Evolutionary conservation across 768 basidiomycete species (phyloP).

Genomic region (Kwoniella pini): DNA sequence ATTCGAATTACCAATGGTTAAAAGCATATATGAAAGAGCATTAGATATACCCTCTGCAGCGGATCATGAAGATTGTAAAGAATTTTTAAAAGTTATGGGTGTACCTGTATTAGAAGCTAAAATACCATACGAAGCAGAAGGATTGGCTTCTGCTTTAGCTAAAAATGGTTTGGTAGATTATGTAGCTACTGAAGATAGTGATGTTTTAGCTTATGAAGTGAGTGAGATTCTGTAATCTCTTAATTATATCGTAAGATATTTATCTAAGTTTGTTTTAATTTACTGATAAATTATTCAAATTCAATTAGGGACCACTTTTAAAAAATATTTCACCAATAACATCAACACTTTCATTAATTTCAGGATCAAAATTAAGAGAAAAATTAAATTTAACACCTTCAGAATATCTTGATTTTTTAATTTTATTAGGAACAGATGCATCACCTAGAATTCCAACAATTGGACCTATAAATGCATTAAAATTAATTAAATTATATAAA

Average conservation of each 20-base stretch:
- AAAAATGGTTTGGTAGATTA: slow-evolving; percentile 75
- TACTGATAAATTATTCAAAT: not conserved
- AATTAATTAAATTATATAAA: slow-evolving; percentile 69
- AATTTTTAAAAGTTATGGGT: slow-evolving; percentile 76
- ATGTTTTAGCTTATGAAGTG: slow-evolving; percentile 44
- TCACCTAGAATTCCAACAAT: slow-evolving; percentile 78
- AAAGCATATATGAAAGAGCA: slow-evolving; percentile 38
- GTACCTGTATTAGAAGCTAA: slow-evolving; percentile 70
- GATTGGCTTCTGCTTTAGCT: slow-evolving; percentile 76
- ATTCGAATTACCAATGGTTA: slow-evolving; percentile 18
- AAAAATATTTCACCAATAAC: slow-evolving; percentile 69
- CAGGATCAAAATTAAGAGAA: slow-evolving; percentile 65
- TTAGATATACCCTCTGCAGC: slow-evolving; percentile 60
- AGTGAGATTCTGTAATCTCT: not conserved
- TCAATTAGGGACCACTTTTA: slow-evolving; percentile 65
- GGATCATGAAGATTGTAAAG: slow-evolving; percentile 71
- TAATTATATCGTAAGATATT: too few relatives aligned
- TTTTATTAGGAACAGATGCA: slow-evolving; percentile 89
- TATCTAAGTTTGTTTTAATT: too few relatives aligned
- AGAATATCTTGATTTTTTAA: slow-evolving; percentile 76
- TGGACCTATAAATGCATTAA: slow-evolving; percentile 75
- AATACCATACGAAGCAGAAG: slow-evolving; percentile 80
- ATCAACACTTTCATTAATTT: slow-evolving; percentile 66
- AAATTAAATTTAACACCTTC: slow-evolving; percentile 63
- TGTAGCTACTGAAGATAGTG: slow-evolving; percentile 79